These are phyloP conservation scores for Blumeria hordei DNA, from an alignment of 2,329 filamentous ascomycete species.

Conservation along the genomic window DNA sequence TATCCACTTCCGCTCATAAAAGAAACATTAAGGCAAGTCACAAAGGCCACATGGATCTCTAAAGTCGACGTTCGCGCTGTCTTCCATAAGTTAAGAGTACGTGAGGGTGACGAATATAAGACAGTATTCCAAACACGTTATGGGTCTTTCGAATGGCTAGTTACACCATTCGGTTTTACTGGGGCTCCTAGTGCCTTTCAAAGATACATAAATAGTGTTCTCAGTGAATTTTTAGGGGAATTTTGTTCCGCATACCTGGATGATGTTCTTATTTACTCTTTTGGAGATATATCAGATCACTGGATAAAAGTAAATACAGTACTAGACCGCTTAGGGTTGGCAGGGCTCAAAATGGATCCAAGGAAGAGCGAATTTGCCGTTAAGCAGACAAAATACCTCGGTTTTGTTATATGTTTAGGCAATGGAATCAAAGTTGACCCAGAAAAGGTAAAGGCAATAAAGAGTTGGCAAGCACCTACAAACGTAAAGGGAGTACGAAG, in stretches of 20 bases:
- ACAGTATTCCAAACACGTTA: not conserved
- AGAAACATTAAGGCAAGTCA: not conserved
- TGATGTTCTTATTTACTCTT: not conserved
- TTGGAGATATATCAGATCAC: not conserved
- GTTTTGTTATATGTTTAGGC: not conserved
- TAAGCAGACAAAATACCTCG: not conserved
- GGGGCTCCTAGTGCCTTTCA: not conserved
- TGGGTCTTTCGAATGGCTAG: not conserved
- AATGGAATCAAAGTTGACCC: not conserved
- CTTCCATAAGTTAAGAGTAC: not conserved
- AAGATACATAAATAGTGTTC: not conserved
- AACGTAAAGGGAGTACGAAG: not conserved
- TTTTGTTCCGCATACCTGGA: not conserved
- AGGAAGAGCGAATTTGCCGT: not conserved
- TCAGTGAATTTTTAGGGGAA: not conserved
- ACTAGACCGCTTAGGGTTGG: not conserved
- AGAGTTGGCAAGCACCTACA: not conserved
- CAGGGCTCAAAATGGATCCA: not conserved
- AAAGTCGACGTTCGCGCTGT: not conserved
- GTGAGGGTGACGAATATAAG: not conserved
- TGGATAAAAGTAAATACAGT: not conserved
- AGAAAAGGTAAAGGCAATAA: not conserved
- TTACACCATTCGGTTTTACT: not conserved
- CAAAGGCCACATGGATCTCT: not conserved
- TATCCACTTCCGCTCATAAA: not conserved